Evolutionary conservation across 495 filamentous ascomycete genomes (phyloP).

Genomic region (Jackrogersella minutella): DNA sequence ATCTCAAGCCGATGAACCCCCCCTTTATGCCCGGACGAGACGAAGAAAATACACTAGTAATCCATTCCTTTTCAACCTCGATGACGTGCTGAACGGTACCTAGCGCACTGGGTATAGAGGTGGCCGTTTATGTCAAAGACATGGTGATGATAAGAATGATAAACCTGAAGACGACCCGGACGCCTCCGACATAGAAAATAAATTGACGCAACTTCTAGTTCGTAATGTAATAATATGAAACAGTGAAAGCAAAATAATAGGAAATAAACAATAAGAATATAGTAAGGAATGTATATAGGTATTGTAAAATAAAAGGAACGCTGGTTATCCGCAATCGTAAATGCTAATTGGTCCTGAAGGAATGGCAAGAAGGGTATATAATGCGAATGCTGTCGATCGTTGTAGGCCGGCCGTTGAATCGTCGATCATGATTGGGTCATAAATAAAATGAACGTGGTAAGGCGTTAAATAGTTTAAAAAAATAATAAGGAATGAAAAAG

Average conservation of each 20-base stretch:
- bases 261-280: conserved; percentile 3
- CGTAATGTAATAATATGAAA: too few relatives aligned
- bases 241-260: conserved; percentile 3
- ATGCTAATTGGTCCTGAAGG: conserved; percentile 31
- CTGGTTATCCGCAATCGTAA: conserved; percentile 22
- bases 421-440: conserved; percentile 37
- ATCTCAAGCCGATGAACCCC: conserved; percentile 15
- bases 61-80: conserved; percentile 27
- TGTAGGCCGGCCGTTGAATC: conserved; percentile 46
- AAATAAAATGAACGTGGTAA: conserved; percentile 30
- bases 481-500: conserved; percentile 4
- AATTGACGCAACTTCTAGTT: conserved; percentile 22
- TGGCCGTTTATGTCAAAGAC: conserved; percentile 36
- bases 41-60: conserved; percentile 20
- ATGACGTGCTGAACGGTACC: conserved; percentile 40
- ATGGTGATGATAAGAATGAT: conserved; percentile 4
- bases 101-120: conserved; percentile 49
- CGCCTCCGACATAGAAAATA: conserved; percentile 33
- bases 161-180: conserved; percentile 20
- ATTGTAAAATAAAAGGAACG: conserved; percentile 29
- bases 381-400: conserved; percentile 39
- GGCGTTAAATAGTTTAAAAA: conserved; percentile 19
- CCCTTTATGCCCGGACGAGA: conserved; percentile 15
- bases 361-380: conserved; percentile 36
- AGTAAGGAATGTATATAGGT: background rate